phyloP scores from a whole-genome alignment of 345 rosid species.

The Rhodamnia argentea region DNA sequence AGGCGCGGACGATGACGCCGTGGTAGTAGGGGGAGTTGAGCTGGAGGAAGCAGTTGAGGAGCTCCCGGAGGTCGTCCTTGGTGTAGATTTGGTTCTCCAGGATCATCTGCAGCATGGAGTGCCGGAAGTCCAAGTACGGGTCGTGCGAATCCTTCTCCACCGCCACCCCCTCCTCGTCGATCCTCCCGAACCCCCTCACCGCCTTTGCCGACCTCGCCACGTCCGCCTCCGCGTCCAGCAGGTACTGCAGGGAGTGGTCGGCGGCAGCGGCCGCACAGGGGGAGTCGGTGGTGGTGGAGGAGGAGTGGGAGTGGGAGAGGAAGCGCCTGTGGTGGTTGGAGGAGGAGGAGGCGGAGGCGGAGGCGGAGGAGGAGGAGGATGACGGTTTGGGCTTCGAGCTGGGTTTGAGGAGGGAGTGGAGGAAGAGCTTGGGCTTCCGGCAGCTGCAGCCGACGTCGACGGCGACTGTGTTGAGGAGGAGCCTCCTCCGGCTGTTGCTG shows the following conservation, averaged over 20 bases:
- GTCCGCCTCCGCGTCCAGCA: slow-evolving; percentile 13
- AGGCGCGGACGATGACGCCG: slow-evolving; percentile 71
- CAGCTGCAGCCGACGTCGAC: slow-evolving; percentile 71
- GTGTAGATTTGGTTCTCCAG: slow-evolving; percentile 80
- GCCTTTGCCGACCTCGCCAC: slow-evolving; percentile 11
- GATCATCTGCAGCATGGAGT: slow-evolving; percentile 96
- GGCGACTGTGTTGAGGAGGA: slow-evolving; percentile 37
- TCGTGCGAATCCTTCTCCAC: slow-evolving; percentile 95
- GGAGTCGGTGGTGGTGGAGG: slow-evolving; percentile 11
- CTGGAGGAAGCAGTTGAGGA: slow-evolving; percentile 73
- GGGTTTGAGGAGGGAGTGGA: slow-evolving; percentile 33
- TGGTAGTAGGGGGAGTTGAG: slow-evolving; percentile 75
- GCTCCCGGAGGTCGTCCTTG: slow-evolving; percentile 69
- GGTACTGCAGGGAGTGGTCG: slow-evolving; percentile 4
- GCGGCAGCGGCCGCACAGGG: background rate
- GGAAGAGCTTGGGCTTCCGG: slow-evolving; percentile 35
- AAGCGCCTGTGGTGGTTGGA: background rate
- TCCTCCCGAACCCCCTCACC: slow-evolving; percentile 40
- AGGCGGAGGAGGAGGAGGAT: slow-evolving; percentile 1
- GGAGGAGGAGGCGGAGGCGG: slow-evolving; percentile 10
- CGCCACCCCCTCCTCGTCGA: slow-evolving; percentile 63
- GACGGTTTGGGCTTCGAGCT: slow-evolving; percentile 19
- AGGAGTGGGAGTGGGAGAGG: slow-evolving; percentile 3
- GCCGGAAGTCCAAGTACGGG: slow-evolving; percentile 81
- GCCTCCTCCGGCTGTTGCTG: slow-evolving; percentile 35